Percentiles rank a stretch among this genome's conserved stretches.
Conservation (phyloP, 805 yeast genomes). For the Schwanniomyces polymorphus region DNA sequence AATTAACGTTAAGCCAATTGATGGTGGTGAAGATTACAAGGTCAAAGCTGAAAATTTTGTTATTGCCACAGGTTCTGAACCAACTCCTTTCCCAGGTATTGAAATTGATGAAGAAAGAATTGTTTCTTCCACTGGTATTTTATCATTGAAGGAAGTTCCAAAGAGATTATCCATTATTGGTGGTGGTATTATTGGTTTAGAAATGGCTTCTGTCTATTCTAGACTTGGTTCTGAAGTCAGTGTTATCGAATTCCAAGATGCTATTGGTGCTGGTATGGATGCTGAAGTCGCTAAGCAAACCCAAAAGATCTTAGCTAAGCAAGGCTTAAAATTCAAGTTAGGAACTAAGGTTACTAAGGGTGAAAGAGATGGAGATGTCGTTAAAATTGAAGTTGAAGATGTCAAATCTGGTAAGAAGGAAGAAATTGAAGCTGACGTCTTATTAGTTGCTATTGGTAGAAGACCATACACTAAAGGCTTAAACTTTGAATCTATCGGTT, state of each 20-base stretch:
- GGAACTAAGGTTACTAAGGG: conserved; percentile 91
- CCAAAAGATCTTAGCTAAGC: conserved; percentile 88
- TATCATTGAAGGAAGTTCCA: conserved; percentile 85
- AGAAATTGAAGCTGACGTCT: conserved; percentile 82
- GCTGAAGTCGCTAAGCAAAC: conserved; percentile 88
- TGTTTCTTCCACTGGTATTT: conserved; percentile 92
- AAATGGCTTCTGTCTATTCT: conserved; percentile 98
- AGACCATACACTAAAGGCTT: conserved; percentile 94
- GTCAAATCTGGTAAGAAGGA: conserved; percentile 83
- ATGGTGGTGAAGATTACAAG: conserved; percentile 69
- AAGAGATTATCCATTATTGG: conserved; percentile 91
- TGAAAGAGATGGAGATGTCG: conserved; percentile 83
- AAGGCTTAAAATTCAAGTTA: conserved; percentile 90
- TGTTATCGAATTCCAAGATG: conserved; percentile 82
- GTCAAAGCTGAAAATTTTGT: conserved; percentile 82
- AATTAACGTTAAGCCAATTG: conserved; percentile 79
- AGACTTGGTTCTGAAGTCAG: conserved; percentile 96
- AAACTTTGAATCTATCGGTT: conserved; percentile 82
- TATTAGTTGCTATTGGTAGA: conserved; percentile 97
- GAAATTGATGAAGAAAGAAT: conserved; percentile 95
- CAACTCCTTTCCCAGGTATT: conserved; percentile 98
- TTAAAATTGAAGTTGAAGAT: conserved; percentile 84
- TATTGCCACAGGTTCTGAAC: conserved; percentile 98
- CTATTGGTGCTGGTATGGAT: conserved; percentile 99
- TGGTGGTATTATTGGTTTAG: conserved; percentile 99